Conservation (phyloP, 2,329 filamentous ascomycete genomes). For the Fusarium pilosicola region DNA sequence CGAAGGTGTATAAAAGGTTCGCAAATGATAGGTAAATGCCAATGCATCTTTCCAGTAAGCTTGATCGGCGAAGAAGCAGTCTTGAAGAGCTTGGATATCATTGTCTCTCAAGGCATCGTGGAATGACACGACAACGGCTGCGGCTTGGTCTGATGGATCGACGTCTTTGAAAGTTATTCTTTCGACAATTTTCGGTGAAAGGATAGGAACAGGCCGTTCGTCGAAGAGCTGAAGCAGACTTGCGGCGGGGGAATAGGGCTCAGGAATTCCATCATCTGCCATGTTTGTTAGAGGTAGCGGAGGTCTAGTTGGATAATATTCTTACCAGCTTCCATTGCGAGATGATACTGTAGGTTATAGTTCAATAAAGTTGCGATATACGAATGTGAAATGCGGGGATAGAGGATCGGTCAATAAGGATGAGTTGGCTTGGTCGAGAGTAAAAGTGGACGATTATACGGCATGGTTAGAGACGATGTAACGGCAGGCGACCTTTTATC, state of each 20-base stretch:
- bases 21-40: constrained; percentile 27
- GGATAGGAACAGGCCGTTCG: background rate
- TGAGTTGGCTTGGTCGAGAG: rapidly evolving
- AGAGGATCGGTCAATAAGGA: rapidly evolving
- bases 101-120: background rate
- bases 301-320: rapidly evolving
- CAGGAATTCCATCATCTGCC: too few relatives aligned
- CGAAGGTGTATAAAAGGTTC: constrained; percentile 4
- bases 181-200: background rate
- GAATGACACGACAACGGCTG: background rate
- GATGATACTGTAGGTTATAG: rapidly evolving
- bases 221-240: constrained; percentile 12
- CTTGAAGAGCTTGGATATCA: background rate
- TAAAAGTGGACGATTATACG: background rate
- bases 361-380: too few relatives aligned
- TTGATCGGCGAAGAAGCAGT: constrained; percentile 16
- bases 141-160: background rate
- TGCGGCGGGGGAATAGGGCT: background rate
- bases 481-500: background rate
- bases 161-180: background rate
- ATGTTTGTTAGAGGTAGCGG: rapidly evolving
- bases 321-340: background rate
- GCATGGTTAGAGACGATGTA: background rate
- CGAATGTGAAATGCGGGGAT: background rate
- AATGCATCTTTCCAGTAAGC: constrained; percentile 31